Evolutionary conservation across 768 basidiomycete species (phyloP).

Genomic region (Boletus edulis): DNA sequence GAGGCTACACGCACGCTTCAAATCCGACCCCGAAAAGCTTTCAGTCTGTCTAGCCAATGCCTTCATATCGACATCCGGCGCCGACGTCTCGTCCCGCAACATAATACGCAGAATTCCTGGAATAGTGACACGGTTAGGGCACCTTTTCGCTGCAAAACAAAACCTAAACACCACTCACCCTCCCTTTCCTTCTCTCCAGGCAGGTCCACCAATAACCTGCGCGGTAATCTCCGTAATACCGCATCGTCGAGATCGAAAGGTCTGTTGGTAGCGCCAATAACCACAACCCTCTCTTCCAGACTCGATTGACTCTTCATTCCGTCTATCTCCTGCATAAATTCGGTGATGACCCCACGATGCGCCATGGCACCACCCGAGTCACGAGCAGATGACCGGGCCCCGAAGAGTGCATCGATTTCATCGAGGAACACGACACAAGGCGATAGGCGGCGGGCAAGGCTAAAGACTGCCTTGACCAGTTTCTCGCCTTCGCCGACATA

Average conservation of each 20-base stretch:
- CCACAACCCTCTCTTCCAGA: slow-evolving; percentile 76
- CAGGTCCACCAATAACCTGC: slow-evolving; percentile 83
- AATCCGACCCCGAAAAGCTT: slow-evolving; percentile 89
- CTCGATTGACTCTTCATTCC: slow-evolving; percentile 61
- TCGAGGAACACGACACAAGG: slow-evolving; percentile 95
- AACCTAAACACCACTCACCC: slow-evolving; percentile 46
- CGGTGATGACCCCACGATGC: slow-evolving; percentile 84
- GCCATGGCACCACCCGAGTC: slow-evolving; percentile 79
- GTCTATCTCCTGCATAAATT: slow-evolving; percentile 98
- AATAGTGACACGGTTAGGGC: slow-evolving; percentile 3
- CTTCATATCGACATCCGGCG: slow-evolving; percentile 58
- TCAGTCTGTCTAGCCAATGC: slow-evolving; percentile 70
- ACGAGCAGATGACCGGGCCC: slow-evolving; percentile 73
- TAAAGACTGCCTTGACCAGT: slow-evolving; percentile 85
- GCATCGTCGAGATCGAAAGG: slow-evolving; percentile 92
- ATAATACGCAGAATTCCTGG: slow-evolving; percentile 86
- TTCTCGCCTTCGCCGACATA: slow-evolving; percentile 91
- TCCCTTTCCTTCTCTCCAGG: slow-evolving; percentile 83
- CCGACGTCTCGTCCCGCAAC: slow-evolving; percentile 75
- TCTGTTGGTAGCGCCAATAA: slow-evolving; percentile 93
- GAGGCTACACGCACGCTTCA: slow-evolving; percentile 69
- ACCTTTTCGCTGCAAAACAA: background rate
- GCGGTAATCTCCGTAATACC: slow-evolving; percentile 82
- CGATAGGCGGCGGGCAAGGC: slow-evolving; percentile 77
- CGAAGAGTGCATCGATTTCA: slow-evolving; percentile 92